Evolutionary conservation across 768 basidiomycete genomes (phyloP), one percentile per base, ranked within the genome.

Genomic region (Lactarius sanguifluus): DNA sequence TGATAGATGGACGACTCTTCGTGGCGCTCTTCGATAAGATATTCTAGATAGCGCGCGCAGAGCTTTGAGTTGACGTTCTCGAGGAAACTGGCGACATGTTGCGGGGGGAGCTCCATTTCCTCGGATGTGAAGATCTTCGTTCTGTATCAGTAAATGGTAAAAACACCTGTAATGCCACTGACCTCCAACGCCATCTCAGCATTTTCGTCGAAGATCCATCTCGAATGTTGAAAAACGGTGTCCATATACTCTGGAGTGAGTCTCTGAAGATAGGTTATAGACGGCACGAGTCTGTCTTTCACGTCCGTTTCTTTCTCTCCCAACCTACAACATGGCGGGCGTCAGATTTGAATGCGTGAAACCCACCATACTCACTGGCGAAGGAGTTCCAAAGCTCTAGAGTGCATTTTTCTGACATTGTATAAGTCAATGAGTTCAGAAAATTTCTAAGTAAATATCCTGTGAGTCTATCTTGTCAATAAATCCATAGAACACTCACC

Each of bases 391-490:
- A 99, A 76, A 0, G 96, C 95, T 75, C 96, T 91, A 0, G 81
- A 81, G 71, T 99, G 97, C 94, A 96, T 97, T 79, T 91, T 91
- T 81, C 95, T 95, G 41, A 94, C 94, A 70, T 93, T 86, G 74
- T 98, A 99, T 36, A 98, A 77, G 74, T 92, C 93, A 56, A 93
- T 86, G 43, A 99, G 83, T 73, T 98, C 97, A 0, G 87, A 83
- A 73, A 86, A 92, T 89, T 95, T 96, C 96, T 98, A 68, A 40
- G 4, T 16, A 32, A 68, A 36, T 69, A 59, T 47, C 57, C 12
- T 15, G 10, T 68, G 20, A 69, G 18, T 5, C 13, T 5, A 15
- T 41, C 23, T 18, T 41, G 54, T 23, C 16, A 2, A 56, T 38
- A 54, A 59, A 25, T 12, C 2, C 38, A 16, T 61, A 25, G 30